phyloP scores from a whole-genome alignment of 2,329 filamentous ascomycete genomes.

The Biscogniauxia mediterranea region DNA sequence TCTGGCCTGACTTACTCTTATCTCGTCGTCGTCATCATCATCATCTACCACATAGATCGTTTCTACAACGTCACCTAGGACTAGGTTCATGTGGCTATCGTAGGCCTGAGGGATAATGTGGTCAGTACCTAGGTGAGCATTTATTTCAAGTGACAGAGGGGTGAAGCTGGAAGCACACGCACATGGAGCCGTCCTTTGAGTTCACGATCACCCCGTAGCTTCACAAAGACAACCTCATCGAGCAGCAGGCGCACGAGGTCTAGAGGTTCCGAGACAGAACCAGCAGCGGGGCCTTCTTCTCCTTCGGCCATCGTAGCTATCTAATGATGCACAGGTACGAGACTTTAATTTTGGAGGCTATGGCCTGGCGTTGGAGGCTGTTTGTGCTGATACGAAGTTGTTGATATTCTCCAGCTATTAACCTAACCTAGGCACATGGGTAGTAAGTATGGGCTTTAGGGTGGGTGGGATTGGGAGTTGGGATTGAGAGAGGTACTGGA shows the following conservation, averaged over 20 bases:
- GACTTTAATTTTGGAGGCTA: background rate
- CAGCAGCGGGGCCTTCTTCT: conserved; percentile 68
- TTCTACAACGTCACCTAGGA: conserved; percentile 94
- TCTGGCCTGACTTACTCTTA: conserved; percentile 59
- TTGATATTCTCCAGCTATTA: too few relatives aligned
- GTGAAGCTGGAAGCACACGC: conserved; percentile 34
- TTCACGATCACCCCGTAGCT: conserved; percentile 92
- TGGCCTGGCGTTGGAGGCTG: too few relatives aligned
- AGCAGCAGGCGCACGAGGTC: conserved; percentile 93
- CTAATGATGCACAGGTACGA: background rate
- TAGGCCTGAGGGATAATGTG: conserved; percentile 67
- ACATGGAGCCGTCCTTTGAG: conserved; percentile 94
- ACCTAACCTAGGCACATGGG: too few relatives aligned
- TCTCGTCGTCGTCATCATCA: conserved; percentile 74
- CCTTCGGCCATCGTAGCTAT: conserved; percentile 71
- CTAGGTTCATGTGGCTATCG: conserved; percentile 96
- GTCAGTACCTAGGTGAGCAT: conserved; percentile 3
- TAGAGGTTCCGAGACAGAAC: conserved; percentile 85
- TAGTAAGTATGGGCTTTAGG: background rate
- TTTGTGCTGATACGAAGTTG: too few relatives aligned
- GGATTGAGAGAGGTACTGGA: too few relatives aligned
- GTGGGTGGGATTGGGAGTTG: background rate
- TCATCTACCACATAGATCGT: conserved; percentile 94
- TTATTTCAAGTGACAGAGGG: background rate
- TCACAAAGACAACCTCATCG: conserved; percentile 96